phyloP scores from a whole-genome alignment of 495 filamentous ascomycete species.

The Tuber brumale region DNA sequence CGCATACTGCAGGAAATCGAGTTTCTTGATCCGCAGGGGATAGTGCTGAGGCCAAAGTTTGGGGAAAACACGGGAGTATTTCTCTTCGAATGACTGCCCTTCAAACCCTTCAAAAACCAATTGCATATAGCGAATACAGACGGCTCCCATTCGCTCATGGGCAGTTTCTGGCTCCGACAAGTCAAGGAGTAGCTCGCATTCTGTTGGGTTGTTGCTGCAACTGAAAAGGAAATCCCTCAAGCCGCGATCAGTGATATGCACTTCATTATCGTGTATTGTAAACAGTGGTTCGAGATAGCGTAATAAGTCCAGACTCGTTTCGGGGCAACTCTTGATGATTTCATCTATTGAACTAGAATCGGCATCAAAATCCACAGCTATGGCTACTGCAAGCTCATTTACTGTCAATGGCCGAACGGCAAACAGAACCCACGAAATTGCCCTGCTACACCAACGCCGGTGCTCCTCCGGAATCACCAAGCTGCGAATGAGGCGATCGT shows the following conservation, averaged over 20 bases:
- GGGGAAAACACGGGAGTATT: background rate
- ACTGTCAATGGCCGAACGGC: conserved; percentile 3
- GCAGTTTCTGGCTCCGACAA: background rate
- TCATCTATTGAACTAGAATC: conserved; percentile 2
- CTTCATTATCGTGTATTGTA: background rate
- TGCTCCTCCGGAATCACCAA: background rate
- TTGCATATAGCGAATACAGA: conserved; percentile 2
- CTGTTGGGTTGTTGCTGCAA: background rate
- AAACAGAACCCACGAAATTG: conserved; percentile 11
- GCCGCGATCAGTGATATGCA: background rate
- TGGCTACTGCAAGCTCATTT: conserved; percentile 8
- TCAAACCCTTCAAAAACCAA: conserved; percentile 3
- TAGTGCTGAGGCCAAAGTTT: background rate
- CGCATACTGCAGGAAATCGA: background rate
- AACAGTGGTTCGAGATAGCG: background rate
- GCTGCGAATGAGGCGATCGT: background rate
- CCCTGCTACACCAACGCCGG: background rate
- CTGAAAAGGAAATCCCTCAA: background rate
- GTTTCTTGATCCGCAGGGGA: background rate
- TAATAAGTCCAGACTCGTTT: background rate
- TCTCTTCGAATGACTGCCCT: background rate
- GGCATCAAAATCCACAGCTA: background rate
- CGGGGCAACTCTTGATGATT: background rate
- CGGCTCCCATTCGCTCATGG: background rate
- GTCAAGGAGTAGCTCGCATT: background rate